A percentile compares a stretch with the other conserved stretches of the same genome.
Conservation (phyloP, 2,329 filamentous ascomycete genomes). For the Acephala macrosclerotiorum region DNA sequence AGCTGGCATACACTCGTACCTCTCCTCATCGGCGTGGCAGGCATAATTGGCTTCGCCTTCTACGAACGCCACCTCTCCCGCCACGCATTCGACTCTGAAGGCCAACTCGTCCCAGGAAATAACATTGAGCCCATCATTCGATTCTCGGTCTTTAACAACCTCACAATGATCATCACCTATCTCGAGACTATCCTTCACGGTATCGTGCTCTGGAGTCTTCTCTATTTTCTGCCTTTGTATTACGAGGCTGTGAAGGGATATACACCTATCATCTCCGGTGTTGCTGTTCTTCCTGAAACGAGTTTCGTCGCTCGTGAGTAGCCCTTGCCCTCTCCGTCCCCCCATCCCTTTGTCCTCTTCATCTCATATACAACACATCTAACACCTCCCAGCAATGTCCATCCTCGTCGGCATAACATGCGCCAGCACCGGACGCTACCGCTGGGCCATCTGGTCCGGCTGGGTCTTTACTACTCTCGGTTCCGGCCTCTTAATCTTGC, state of each 20-base stretch:
- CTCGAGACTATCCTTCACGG: constrained; percentile 64
- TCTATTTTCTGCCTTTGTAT: constrained; percentile 63
- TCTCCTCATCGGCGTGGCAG: constrained; percentile 59
- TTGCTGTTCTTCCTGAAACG: constrained; percentile 65
- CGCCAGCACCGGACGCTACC: constrained; percentile 63
- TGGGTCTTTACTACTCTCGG: constrained; percentile 68
- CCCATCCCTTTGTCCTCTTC: no score
- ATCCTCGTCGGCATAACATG: constrained; percentile 62
- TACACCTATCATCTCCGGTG: constrained; percentile 59
- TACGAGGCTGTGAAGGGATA: constrained; percentile 61
- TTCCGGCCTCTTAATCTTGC: constrained; percentile 59
- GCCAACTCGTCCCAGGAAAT: constrained; percentile 31
- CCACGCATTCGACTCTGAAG: constrained; percentile 37
- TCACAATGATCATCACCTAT: constrained; percentile 57
- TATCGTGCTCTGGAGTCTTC: constrained; percentile 58
- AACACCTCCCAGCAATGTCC: constrained; percentile 64
- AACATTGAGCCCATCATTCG: constrained; percentile 48
- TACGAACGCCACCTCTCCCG: constrained; percentile 53
- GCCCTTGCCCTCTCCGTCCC: constrained; percentile 61
- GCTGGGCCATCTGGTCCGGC: constrained; percentile 61
- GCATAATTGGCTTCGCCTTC: constrained; percentile 58
- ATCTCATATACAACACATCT: no score
- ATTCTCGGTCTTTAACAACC: constrained; percentile 52
- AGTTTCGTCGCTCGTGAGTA: constrained; percentile 63
- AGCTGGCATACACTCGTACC: constrained; percentile 69